A percentile compares a stretch with the other conserved stretches of the same genome.
phyloP scores from a whole-genome alignment of 2,329 filamentous ascomycete species.

The Fusarium sp. region DNA sequence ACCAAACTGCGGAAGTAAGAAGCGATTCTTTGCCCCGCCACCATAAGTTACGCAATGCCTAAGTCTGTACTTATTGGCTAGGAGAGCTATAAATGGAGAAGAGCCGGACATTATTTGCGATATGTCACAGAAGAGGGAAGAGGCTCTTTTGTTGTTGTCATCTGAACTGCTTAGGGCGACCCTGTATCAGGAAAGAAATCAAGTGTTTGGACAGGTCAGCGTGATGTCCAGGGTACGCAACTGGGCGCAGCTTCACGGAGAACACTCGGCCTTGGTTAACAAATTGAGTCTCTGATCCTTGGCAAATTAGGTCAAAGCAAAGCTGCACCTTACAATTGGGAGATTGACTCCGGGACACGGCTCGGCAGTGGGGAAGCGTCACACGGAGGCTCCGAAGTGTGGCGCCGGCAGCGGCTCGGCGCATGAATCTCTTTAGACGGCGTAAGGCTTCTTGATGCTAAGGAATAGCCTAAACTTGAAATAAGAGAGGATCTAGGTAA shows the following conservation, averaged over 20 bases:
- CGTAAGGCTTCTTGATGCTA: background rate
- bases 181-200: background rate
- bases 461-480: too few species aligned
- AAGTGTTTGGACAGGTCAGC: background rate
- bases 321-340: background rate
- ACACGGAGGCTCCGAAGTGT: constrained; percentile 31
- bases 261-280: constrained; percentile 8
- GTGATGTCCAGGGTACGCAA: background rate
- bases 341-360: constrained; percentile 15
- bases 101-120: background rate
- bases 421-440: background rate
- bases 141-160: background rate
- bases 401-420: constrained; percentile 23
- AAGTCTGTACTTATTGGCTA: constrained; percentile 17
- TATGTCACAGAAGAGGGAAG: background rate
- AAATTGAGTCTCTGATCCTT: constrained; percentile 9
- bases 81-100: background rate
- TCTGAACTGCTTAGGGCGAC: background rate
- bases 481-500: too few species aligned
- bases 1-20: background rate
- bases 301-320: constrained; percentile 12
- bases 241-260: constrained; percentile 1
- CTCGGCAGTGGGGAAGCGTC: constrained; percentile 23
- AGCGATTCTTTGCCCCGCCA: constrained; percentile 19
- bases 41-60: constrained; percentile 18